Evolutionary conservation across 2,329 filamentous ascomycete genomes (phyloP), one percentile per base, ranked within the genome.

Genomic region (Fonsecaea nubica): DNA sequence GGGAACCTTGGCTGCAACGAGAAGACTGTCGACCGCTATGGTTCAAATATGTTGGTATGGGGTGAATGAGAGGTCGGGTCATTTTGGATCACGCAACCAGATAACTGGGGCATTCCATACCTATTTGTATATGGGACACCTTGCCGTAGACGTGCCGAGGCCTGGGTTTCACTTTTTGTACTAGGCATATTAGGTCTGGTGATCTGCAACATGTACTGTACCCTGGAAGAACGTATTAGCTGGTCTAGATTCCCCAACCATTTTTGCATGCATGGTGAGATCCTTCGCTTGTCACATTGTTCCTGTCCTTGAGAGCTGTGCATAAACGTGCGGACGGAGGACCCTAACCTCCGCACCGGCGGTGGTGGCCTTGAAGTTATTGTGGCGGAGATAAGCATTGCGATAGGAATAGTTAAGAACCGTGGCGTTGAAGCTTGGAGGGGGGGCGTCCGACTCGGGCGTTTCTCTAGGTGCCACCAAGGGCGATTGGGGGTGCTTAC

Each of bases 1-100:
- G 95, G 69, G 93, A 93, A 75, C 82, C 88, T 35, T 97, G 89
- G 84, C 82, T 99, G 54, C 87, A 93, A 74, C 89, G 90, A 75
- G 95, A 99, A 78, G 95, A 99, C 78, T 99, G 95, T 80, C 86
- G 95, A 68, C 92, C 94, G 18, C 93, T 93, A 77, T 99, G 95
- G 92, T 98, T 99, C 85, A 96, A 97, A 81, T 95, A 91, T 75
- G 92, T 90, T 21, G 92, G 93, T 61, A 92, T 91, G 84, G 89
- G 88, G 75, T 96, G 79, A 82, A 68, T 13, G 10, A 8, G n/a
- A 36, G 12, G 21, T 12, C 7, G n/a, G 35, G 35, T 45, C 15
- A 25, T 25, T 9, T 50, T 50, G 45, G 45, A 50, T 50, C 45
- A 50, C 45, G 25, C 45, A 50, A 50, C 18, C 45, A 50, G 45